Percentiles rank a stretch among this genome's conserved stretches.
phyloP scores from a whole-genome alignment of 805 yeast genomes.

The Sporopachydermia lactativora region DNA sequence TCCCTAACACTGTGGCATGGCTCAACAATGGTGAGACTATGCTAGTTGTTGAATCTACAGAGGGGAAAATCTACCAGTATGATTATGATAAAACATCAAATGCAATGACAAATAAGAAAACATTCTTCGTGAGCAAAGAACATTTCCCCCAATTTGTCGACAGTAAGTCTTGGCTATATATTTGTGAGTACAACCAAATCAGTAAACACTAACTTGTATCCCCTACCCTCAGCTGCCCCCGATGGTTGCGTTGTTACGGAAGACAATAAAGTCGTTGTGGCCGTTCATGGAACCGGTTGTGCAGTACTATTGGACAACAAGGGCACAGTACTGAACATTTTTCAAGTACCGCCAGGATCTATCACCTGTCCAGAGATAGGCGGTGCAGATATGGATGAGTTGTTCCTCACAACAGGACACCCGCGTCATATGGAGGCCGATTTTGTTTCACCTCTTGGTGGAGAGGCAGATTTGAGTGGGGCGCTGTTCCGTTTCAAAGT shows the following conservation, averaged over 20 bases:
- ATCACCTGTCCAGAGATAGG: slow-evolving; percentile 57
- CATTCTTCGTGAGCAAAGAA: slow-evolving; percentile 25
- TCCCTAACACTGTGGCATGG: slow-evolving; percentile 69
- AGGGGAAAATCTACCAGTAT: slow-evolving; percentile 31
- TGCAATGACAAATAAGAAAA: slow-evolving; percentile 22
- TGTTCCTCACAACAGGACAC: slow-evolving; percentile 60
- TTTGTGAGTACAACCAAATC: slow-evolving; percentile 3
- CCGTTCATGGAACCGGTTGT: slow-evolving; percentile 48
- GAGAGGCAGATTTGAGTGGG: slow-evolving; percentile 46
- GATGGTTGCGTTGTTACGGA: slow-evolving; percentile 62
- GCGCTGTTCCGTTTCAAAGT: slow-evolving; percentile 34
- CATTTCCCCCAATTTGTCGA: slow-evolving; percentile 13
- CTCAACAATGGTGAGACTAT: slow-evolving; percentile 23
- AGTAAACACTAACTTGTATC: no score
- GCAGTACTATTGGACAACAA: slow-evolving; percentile 37
- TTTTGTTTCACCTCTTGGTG: slow-evolving; percentile 16
- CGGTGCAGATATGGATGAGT: slow-evolving; percentile 40
- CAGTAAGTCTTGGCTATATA: slow-evolving; percentile 12
- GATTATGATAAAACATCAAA: slow-evolving; percentile 27
- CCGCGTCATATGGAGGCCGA: slow-evolving; percentile 27
- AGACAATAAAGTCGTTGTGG: slow-evolving; percentile 41
- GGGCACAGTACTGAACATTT: slow-evolving; percentile 39
- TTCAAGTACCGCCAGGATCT: slow-evolving; percentile 41
- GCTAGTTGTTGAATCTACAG: slow-evolving; percentile 41
- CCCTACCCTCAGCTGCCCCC: slow-evolving; percentile 63